Evolutionary conservation across 345 rosid genomes (phyloP), one percentile per base, ranked within the genome.

Genomic region (Combretum micranthum): DNA sequence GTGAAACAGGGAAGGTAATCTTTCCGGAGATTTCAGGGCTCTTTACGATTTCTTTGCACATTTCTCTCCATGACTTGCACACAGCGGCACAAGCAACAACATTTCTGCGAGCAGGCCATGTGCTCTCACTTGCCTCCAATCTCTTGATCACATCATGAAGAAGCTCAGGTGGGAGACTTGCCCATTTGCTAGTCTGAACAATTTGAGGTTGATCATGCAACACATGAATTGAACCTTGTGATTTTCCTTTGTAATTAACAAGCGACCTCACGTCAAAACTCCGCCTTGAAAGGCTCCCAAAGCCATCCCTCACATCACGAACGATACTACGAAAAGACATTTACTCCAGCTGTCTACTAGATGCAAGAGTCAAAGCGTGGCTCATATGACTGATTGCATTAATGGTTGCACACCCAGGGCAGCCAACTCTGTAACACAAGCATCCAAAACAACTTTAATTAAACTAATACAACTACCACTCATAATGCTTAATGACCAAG

Each of bases 51-150:
- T 93, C 99, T 77, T 79, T 83, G 63, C 99, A 93, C 89, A 93
- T 93, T 49, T 86, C 94, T 68, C 96, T 86, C 99, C 99, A 93
- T 12, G 97, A 79, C 57, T 86, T 79, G 69, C 99, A 93, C 8
- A 93, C 99, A 0, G 93, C 88, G 69, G 99, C 99, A 72, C 99
- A 93, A 17, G 97, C 89, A 64, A 93, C 94, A 42, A 93, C 99
- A 66, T 93, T 73, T 72, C 63, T 83, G 39, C 97, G 91, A 66
- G 89, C 79, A 69, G 99, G 99, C 99, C 99, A 93, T 0, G 59
- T 73, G 52, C 87, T 77, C 76, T 89, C 99, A 18, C 97, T 89
- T 23, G 85, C 94, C 76, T 93, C 99, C 52, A 93, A 75, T 68
- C 97, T 80, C 77, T 82, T 89, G 59, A 93, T 89, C 68, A 93